Evolutionary conservation across 345 rosid species (phyloP), one percentile per base, ranked within the genome.

Genomic region (Chamaenerion angustifolium): DNA sequence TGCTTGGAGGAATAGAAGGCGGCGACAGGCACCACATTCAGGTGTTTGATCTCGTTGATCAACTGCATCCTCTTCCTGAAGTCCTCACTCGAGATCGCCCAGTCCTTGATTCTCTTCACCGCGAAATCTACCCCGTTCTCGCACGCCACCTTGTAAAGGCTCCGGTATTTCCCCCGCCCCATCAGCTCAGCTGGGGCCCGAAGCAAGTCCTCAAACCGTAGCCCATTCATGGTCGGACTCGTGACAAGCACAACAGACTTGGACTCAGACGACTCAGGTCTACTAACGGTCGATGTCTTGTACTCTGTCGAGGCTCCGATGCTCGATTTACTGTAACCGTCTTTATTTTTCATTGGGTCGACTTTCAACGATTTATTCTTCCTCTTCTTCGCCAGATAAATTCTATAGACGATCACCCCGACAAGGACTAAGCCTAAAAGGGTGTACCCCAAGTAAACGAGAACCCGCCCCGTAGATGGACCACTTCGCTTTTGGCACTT

Each of bases 101-200:
- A 76, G 48, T 69, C 72, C 46, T 78, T 82, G 47, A 82, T 68
- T 69, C 89, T 72, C 60, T 78, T 76, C 13, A 82, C 82, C n/a
- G 69, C 78, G 27, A 77, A 55, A 2, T n/a, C 43, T 57, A 43
- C 56, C 31, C 82, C 74, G 4, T 66, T 63, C 27, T 68, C 69
- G 21, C 72, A 65, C 3, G 54, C 51, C 45, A 82, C 80, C 63
- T 63, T 76, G 45, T 76, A 82, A 5, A 82, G 72, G 57, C 73
- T 78, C 37, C 79, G 55, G 2, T 74, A 68, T 43, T 68, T 71
- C 50, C 85, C 82, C 64, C 71, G 70, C 16, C 74, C 74, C 0
- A 82, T 65, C 73, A 78, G 55, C 67, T 78, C 82, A 0, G 85
- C 89, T 1, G 89, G 89, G 44, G 89, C 89, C 35, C 55, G 62